Base-by-base conservation (phyloP, 2,329 filamentous ascomycete genomes). In the Diplodia sapinea region DNA sequence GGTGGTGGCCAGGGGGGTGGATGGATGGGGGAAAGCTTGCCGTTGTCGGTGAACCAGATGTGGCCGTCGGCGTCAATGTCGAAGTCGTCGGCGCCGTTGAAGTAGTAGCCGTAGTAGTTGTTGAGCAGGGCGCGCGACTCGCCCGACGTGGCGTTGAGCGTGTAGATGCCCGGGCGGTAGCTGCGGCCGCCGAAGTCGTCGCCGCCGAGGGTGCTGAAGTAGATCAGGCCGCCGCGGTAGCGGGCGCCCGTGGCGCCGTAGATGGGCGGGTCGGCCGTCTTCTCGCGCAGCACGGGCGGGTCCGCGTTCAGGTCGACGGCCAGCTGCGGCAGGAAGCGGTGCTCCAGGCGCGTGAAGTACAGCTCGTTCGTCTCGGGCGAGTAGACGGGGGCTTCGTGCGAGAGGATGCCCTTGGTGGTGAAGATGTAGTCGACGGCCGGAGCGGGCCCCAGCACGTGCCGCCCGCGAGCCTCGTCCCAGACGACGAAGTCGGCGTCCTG, bases 401-500 rank as follows among this genome's bases (percentile, higher is more conserved):
- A 47, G 9, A 61, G 13, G 3, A 17, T 1, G 9, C 50, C 29
- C 4, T 56, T 36, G 15, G 59, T n/a, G 5, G 20, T 50, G 63
- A 73, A 73, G 3, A 73, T 52, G 38, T 36, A 62, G 63, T 73
- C 71, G 13, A 73, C 23, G 3, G 49, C 71, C n/a, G 72, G 73
- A 4, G 31, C 51, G n/a, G 36, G 59, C 56, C 73, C 72, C 13
- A 74, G 70, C 36, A 72, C 70, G 11, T 72, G 66, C 4, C 68
- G 17, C 3, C 66, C 73, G 36, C 69, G 65, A 11, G 61, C 43
- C 56, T 71, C 56, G 36, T 75, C 73, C 43, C 74, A 76, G n/a
- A 76, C 71, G 3, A 74, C 66, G 40, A 76, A 75, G 17, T 67
- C 63, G 0, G 73, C 68, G 20, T 73, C 69, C 9, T 66, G 66